These are phyloP conservation scores for Aureobasidium vineae DNA, from an alignment of 2,329 filamentous ascomycete genomes.

Conservation along the genomic window DNA sequence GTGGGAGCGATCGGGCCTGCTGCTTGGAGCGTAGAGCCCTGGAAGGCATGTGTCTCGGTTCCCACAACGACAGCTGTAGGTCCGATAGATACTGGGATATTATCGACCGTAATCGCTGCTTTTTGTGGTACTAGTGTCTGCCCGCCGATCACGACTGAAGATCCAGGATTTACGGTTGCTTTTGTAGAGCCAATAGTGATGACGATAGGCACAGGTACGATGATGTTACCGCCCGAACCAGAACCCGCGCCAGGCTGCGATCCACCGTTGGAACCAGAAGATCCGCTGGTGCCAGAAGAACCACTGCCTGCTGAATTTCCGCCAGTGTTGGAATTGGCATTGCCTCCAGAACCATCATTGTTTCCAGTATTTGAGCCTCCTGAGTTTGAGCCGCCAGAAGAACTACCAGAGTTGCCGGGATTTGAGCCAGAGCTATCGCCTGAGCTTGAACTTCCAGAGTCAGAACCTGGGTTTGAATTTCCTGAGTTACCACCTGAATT, in stretches of 20 bases:
- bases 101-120: conserved; percentile 36
- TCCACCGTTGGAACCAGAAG: conserved; percentile 1
- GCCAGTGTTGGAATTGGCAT: not conserved
- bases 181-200: conserved; percentile 10
- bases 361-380: not conserved
- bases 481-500: not conserved
- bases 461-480: not conserved
- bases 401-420: not conserved
- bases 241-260: not conserved
- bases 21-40: conserved; percentile 8
- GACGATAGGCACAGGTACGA: conserved; percentile 14
- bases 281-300: conserved; percentile 17
- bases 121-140: conserved; percentile 39
- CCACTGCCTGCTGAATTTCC: conserved; percentile 24
- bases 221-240: not conserved
- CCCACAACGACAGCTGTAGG: conserved; percentile 27
- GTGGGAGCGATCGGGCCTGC: not conserved
- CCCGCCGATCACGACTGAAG: conserved; percentile 37
- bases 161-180: conserved; percentile 37
- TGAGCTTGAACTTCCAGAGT: not conserved
- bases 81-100: conserved; percentile 36
- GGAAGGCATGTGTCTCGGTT: conserved; percentile 18
- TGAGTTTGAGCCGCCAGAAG: conserved; percentile 21
- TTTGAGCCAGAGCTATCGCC: conserved; percentile 23
- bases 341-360: not conserved